Percentiles rank a stretch among this genome's conserved stretches.
Conservation (phyloP, 2,329 filamentous ascomycete genomes). For the Microcera coccophila region DNA sequence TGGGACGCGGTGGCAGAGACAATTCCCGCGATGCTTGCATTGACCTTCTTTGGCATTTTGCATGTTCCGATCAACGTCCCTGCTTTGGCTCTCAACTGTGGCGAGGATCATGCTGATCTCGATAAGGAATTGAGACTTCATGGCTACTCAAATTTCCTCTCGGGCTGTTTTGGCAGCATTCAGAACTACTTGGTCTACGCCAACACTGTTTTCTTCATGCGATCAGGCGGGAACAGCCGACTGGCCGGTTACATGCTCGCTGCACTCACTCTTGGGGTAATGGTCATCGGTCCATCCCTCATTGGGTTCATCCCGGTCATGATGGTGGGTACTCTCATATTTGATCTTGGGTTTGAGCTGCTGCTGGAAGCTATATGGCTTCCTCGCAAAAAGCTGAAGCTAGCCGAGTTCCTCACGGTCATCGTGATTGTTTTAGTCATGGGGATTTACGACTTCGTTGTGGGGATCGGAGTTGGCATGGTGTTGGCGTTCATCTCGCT, state of each 20-base stretch:
- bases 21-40: conserved; percentile 88
- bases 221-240: conserved; percentile 82
- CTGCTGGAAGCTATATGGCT: conserved; percentile 83
- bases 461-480: conserved; percentile 89
- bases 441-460: conserved; percentile 95
- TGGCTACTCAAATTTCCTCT: conserved; percentile 87
- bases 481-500: conserved; percentile 86
- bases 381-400: conserved; percentile 82
- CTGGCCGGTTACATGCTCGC: conserved; percentile 85
- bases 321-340: conserved; percentile 94
- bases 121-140: conserved; percentile 90
- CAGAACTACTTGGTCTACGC: conserved; percentile 97
- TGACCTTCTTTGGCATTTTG: conserved; percentile 95
- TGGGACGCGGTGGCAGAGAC: conserved; percentile 81
- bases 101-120: conserved; percentile 87
- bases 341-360: conserved; percentile 88
- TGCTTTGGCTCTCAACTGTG: conserved; percentile 81
- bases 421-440: conserved; percentile 89
- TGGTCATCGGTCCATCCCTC: conserved; percentile 79
- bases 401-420: conserved; percentile 85
- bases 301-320: conserved; percentile 95
- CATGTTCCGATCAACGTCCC: conserved; percentile 98
- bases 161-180: conserved; percentile 82
- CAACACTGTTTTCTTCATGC: conserved; percentile 95
- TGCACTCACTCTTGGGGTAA: conserved; percentile 70